Percentiles rank a stretch among this genome's conserved stretches.
phyloP scores from a whole-genome alignment of 306 rosid species.

The Canavalia ensiformis region DNA sequence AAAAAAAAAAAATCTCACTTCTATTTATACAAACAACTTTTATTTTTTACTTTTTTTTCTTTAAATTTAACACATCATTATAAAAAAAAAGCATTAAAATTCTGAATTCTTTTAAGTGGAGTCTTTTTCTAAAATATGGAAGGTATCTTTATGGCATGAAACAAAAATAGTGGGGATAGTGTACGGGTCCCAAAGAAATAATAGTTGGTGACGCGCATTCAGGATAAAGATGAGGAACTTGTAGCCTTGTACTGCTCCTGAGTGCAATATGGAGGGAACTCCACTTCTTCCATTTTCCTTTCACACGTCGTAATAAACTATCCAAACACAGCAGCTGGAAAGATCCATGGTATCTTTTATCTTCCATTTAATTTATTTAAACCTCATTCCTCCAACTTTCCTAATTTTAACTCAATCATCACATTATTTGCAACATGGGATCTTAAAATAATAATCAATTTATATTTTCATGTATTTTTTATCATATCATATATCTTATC shows the following conservation, averaged over 20 bases:
- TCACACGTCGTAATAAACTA: background rate
- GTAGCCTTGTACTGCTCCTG: background rate
- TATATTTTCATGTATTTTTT: no score
- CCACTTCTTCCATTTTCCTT: constrained; percentile 21
- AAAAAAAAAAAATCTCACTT: no score
- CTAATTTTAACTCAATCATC: background rate
- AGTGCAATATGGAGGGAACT: background rate
- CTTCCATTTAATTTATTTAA: background rate
- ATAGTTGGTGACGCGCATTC: background rate
- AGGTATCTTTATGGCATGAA: background rate
- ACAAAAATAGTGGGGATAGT: background rate
- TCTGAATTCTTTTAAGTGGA: background rate
- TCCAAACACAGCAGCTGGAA: background rate
- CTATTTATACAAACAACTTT: no score
- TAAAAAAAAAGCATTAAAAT: no score
- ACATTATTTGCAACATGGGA: background rate
- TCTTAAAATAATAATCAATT: background rate
- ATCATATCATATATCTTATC: no score
- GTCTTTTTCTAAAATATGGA: background rate
- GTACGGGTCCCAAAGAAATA: background rate
- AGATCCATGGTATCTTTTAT: constrained; percentile 9
- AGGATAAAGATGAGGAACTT: background rate
- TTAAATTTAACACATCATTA: no score
- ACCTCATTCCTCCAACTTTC: background rate
- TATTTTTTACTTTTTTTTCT: no score